These are phyloP conservation scores for Pythium sp. DNA, from an alignment of 352 stramenopile genomes.

Conservation along the genomic window DNA sequence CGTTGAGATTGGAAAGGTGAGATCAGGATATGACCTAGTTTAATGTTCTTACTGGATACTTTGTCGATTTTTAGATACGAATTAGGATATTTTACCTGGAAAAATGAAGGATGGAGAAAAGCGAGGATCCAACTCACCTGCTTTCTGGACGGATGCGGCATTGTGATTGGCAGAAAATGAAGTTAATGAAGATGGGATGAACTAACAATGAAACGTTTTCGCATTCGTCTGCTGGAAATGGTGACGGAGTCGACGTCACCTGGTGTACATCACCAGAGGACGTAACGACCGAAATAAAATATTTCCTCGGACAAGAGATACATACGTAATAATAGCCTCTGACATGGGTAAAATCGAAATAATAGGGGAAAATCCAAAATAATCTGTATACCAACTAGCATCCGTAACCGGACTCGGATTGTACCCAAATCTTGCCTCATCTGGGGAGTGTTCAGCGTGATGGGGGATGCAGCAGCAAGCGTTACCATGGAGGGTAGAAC, in stretches of 20 bases:
- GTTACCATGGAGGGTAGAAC: no score
- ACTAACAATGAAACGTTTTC: not conserved
- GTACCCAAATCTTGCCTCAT: no score
- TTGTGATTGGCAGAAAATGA: not conserved
- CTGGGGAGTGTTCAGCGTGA: no score
- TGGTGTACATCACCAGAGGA: not conserved
- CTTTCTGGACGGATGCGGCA: not conserved
- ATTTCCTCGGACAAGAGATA: no score
- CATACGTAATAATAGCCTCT: no score
- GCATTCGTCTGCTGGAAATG: not conserved
- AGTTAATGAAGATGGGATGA: not conserved
- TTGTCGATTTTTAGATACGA: not conserved
- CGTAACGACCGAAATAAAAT: no score
- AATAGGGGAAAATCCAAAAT: no score
- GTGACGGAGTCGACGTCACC: not conserved
- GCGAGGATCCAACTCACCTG: not conserved
- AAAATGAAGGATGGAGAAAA: not conserved
- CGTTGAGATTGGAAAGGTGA: not conserved
- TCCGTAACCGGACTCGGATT: no score
- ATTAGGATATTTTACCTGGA: not conserved
- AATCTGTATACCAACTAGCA: no score
- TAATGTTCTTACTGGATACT: not conserved
- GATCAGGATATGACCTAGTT: not conserved
- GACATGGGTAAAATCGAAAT: no score
- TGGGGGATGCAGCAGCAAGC: no score